phyloP scores from a whole-genome alignment of 2,329 filamentous ascomycete genomes.

The Aureobasidium sp. region DNA sequence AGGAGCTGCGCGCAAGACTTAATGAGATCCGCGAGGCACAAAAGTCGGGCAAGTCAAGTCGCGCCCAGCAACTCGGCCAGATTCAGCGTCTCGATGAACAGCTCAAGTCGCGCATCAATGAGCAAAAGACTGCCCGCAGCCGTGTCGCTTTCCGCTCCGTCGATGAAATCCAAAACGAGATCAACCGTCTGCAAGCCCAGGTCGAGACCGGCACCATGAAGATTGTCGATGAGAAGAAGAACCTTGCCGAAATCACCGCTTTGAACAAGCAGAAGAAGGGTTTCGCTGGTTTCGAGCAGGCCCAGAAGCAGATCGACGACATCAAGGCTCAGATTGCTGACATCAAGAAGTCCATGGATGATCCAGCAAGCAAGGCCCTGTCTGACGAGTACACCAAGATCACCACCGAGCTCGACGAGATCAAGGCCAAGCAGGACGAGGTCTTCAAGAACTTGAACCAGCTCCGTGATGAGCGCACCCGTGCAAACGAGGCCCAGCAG shows the following conservation, averaged over 20 bases:
- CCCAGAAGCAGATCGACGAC: slow-evolving; percentile 83
- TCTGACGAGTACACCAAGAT: slow-evolving; percentile 80
- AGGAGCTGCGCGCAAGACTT: slow-evolving; percentile 76
- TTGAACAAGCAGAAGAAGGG: slow-evolving; percentile 86
- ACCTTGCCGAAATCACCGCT: slow-evolving; percentile 71
- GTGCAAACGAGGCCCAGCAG: slow-evolving; percentile 77
- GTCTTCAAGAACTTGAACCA: slow-evolving; percentile 81
- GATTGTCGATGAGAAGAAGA: slow-evolving; percentile 95
- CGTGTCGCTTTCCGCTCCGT: slow-evolving; percentile 78
- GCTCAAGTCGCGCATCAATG: slow-evolving; percentile 73
- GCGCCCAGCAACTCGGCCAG: slow-evolving; percentile 73
- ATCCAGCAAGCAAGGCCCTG: slow-evolving; percentile 82
- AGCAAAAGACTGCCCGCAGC: slow-evolving; percentile 79
- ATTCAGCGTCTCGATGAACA: slow-evolving; percentile 88
- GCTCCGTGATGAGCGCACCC: slow-evolving; percentile 78
- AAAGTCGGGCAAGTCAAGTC: slow-evolving; percentile 75
- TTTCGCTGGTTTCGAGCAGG: slow-evolving; percentile 76
- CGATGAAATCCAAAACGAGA: slow-evolving; percentile 81
- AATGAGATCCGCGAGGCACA: slow-evolving; percentile 82
- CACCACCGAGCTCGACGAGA: slow-evolving; percentile 77
- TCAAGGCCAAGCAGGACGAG: slow-evolving; percentile 88
- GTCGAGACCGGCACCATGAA: slow-evolving; percentile 89
- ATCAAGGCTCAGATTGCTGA: slow-evolving; percentile 81
- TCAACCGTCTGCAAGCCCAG: slow-evolving; percentile 71
- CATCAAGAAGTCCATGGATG: slow-evolving; percentile 81